These are phyloP conservation scores for Phellinidium pouzarii DNA, from an alignment of 1,284 basidiomycete genomes.

Conservation along the genomic window DNA sequence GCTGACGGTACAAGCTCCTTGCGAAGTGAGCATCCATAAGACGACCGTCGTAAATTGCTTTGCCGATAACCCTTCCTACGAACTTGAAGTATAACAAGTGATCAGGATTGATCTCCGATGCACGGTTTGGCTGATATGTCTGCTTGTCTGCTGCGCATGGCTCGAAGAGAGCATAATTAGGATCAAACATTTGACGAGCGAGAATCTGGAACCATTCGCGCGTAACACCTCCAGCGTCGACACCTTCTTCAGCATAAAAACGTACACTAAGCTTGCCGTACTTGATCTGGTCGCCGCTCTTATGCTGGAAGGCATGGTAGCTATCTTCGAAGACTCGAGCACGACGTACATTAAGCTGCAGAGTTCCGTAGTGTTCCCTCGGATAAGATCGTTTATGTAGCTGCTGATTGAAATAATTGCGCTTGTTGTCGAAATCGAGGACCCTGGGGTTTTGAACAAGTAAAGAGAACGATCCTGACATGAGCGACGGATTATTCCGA, in stretches of 20 bases:
- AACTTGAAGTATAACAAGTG: slow-evolving; percentile 99
- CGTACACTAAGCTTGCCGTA: slow-evolving; percentile 95
- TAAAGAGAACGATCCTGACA: slow-evolving; percentile 97
- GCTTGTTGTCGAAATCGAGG: slow-evolving; percentile 99
- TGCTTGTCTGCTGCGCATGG: slow-evolving; percentile 91
- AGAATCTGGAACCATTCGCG: slow-evolving; percentile 99
- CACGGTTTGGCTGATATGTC: slow-evolving; percentile 96
- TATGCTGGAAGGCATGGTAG: slow-evolving; percentile 86
- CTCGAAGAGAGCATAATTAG: slow-evolving; percentile 98
- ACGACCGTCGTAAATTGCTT: slow-evolving; percentile 92
- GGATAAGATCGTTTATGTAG: slow-evolving; percentile 79
- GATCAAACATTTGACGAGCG: slow-evolving; percentile 98
- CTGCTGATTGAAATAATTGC: slow-evolving; percentile 97
- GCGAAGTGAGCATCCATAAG: slow-evolving; percentile 98
- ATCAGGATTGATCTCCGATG: slow-evolving; percentile 90
- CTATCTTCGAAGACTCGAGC: slow-evolving; percentile 97
- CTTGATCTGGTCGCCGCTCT: slow-evolving; percentile 94
- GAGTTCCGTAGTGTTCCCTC: slow-evolving; percentile 75
- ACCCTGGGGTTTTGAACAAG: slow-evolving; percentile 95
- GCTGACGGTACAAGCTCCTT: slow-evolving; percentile 88
- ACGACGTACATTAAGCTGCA: slow-evolving; percentile 90
- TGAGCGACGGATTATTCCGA: slow-evolving; percentile 93
- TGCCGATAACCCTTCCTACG: slow-evolving; percentile 94
- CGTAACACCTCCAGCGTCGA: slow-evolving; percentile 97
- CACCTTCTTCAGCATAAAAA: slow-evolving; percentile 97